Evolutionary conservation across 2,329 filamentous ascomycete species (phyloP), one percentile per base, ranked within the genome.

Genomic region (Zasmidium cellare): DNA sequence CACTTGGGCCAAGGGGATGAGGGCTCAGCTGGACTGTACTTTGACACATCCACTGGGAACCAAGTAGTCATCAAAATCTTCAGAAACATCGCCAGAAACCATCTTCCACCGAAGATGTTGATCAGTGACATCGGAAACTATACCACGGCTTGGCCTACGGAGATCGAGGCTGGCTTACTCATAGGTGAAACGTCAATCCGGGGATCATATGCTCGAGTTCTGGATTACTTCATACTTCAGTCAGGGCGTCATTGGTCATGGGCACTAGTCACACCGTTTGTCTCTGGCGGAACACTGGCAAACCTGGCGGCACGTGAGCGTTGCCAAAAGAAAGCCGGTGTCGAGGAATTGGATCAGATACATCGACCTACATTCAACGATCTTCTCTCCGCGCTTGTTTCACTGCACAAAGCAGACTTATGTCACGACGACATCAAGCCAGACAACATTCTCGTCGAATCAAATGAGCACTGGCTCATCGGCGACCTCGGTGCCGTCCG

Each of bases 341-440:
- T 53, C 23, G 25, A 55, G 3, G 35, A 56, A n/a, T 44, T 74
- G 2, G 73, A 76, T 46, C 50, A 47, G 6, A 24, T 50, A 7
- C 72, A 70, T 51, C 71, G 73, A 6, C 67, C 70, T 3, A 58
- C 63, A 2, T 70, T 76, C 46, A 54, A 69, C 24, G 23, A 55
- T 9, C 55, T 74, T 2, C 68, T 75, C 9, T 12, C 23, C 0
- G 62, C 55, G 9, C 57, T 75, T 3, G 52, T 62, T 12, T 41
- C 14, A 1, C 61, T 76, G 3, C 73, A 76, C 51, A 25, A 25
- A 6, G 58, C 58, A 12, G 71, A 71, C 14, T 70, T 68, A 44
- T 75, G 74, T 58, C 74, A 76, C 54, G 71, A 76, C 60, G 73
- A 76, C 45, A 59, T 75, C 46, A 75, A 75, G 56, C 67, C 69